Percentiles rank a stretch among this genome's conserved stretches.
These are phyloP conservation scores for Pseudogymnoascus sp. DNA, from an alignment of 2,329 filamentous ascomycete genomes.

Conservation along the genomic window DNA sequence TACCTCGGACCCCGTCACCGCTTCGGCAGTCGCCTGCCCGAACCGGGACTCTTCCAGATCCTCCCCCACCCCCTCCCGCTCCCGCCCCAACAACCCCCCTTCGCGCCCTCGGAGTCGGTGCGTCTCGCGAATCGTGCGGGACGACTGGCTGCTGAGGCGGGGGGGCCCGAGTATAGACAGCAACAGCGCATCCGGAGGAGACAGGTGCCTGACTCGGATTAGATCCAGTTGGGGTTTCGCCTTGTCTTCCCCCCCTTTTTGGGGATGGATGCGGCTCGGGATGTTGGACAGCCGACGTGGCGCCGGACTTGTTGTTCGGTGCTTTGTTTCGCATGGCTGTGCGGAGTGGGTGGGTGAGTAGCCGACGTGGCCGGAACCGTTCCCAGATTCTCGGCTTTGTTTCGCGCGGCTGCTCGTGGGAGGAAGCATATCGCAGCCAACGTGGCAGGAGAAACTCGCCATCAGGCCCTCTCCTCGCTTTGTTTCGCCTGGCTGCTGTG, in stretches of 20 bases:
- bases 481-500: neutral
- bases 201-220: neutral
- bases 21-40: neutral
- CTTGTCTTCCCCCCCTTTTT: neutral
- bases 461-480: neutral
- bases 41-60: constrained; percentile 2
- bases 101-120: neutral
- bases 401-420: neutral
- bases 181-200: neutral
- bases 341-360: neutral
- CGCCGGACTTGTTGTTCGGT: too few relatives aligned
- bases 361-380: neutral
- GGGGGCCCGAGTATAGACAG: neutral
- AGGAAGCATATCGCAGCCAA: neutral
- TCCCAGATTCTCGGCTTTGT: neutral
- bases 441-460: neutral
- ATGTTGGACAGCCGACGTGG: too few relatives aligned
- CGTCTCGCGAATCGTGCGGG: neutral
- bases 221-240: neutral
- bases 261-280: neutral
- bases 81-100: neutral
- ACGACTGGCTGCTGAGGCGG: neutral
- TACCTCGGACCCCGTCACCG: neutral
- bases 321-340: too few relatives aligned
- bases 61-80: neutral